Percentiles rank a stretch among this genome's conserved stretches.
These are phyloP conservation scores for Populus hybrid DNA, from an alignment of 441 rosid species.

Conservation along the genomic window DNA sequence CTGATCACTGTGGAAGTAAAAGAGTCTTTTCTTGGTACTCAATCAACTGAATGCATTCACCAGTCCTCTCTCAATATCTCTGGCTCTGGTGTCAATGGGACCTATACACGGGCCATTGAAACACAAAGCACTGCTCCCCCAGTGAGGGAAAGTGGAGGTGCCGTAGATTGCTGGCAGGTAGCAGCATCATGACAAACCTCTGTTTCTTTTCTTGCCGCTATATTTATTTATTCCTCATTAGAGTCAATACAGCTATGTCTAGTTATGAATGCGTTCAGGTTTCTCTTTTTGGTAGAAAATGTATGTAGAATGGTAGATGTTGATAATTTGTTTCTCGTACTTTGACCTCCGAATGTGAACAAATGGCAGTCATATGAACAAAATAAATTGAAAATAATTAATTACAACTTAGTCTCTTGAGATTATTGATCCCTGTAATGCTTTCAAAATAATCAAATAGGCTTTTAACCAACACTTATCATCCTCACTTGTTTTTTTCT, in stretches of 20 bases:
- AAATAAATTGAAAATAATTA: no score
- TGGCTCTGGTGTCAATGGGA: neutral
- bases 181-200: neutral
- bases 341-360: no score
- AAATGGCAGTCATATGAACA: no score
- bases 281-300: no score
- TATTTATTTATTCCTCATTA: neutral
- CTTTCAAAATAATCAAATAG: no score
- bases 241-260: neutral
- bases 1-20: slow-evolving; percentile 13
- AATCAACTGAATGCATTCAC: slow-evolving; percentile 3
- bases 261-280: neutral
- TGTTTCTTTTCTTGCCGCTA: neutral
- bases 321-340: no score
- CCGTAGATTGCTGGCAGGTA: neutral
- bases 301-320: no score
- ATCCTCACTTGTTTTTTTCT: no score
- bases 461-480: no score
- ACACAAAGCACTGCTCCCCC: neutral
- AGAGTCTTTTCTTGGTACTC: slow-evolving; percentile 16
- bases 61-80: neutral
- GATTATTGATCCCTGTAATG: no score
- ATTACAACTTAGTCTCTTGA: no score
- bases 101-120: slow-evolving; percentile 4
- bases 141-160: neutral